Percentiles rank a stretch among this genome's conserved stretches.
Conservation (phyloP, 345 rosid genomes). For the Boechera stricta region DNA sequence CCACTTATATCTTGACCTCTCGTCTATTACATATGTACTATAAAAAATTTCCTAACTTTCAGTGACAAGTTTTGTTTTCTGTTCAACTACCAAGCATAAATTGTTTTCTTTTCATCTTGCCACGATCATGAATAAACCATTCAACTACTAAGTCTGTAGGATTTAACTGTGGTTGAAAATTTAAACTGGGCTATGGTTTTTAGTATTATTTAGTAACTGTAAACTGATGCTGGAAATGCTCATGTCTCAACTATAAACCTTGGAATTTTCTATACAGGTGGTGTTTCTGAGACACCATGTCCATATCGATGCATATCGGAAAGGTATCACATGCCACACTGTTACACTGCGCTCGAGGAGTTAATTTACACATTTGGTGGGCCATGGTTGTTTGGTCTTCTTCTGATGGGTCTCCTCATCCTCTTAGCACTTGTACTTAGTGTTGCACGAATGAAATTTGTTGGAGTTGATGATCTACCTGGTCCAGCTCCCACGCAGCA, state of each 20-base stretch:
- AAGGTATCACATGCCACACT: conserved; percentile 95
- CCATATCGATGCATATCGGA: conserved; percentile 89
- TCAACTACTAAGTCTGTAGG: background rate
- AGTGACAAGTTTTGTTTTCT: conserved; percentile 18
- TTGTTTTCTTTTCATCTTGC: conserved; percentile 19
- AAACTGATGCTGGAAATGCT: conserved; percentile 11
- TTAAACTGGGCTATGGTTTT: conserved; percentile 12
- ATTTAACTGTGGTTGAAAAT: background rate
- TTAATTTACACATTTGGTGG: conserved; percentile 98
- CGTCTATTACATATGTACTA: conserved; percentile 21
- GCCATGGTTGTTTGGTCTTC: conserved; percentile 93
- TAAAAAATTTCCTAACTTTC: background rate
- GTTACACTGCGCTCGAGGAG: conserved; percentile 97
- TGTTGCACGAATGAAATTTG: conserved; percentile 98
- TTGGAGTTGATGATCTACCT: conserved; percentile 91
- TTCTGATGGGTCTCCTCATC: conserved; percentile 84
- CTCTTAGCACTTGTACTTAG: conserved; percentile 96
- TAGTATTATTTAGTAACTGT: conserved; percentile 7
- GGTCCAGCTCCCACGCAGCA: conserved; percentile 93
- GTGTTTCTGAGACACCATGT: conserved; percentile 87
- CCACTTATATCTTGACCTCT: conserved; percentile 20
- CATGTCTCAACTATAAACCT: conserved; percentile 26
- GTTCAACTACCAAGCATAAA: conserved; percentile 24
- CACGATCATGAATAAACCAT: conserved; percentile 7
- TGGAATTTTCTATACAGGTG: conserved; percentile 62